Conservation (phyloP, 441 rosid genomes). For the Jatropha multifida region DNA sequence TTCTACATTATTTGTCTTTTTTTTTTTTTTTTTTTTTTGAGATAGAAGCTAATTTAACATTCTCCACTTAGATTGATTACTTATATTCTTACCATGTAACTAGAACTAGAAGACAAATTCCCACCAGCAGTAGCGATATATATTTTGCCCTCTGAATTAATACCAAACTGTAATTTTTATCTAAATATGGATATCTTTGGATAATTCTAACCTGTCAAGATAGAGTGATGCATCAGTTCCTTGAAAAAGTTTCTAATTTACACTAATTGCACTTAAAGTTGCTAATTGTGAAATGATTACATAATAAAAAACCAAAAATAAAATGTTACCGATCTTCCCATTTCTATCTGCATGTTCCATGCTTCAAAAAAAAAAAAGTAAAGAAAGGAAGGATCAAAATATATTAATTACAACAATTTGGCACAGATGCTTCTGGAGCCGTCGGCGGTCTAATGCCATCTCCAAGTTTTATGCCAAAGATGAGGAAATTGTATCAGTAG, state of each 20-base stretch:
- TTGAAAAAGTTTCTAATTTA: too few relatives aligned
- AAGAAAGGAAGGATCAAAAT: too few relatives aligned
- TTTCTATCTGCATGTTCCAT: too few relatives aligned
- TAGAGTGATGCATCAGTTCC: too few relatives aligned
- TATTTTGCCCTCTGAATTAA: neutral
- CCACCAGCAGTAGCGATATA: neutral
- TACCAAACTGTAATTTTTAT: neutral
- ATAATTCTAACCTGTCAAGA: too few relatives aligned
- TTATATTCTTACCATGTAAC: slow-evolving; percentile 24
- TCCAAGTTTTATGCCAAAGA: neutral
- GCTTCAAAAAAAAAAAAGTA: too few relatives aligned
- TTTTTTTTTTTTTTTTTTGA: neutral
- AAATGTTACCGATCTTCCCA: too few relatives aligned
- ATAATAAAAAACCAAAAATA: too few relatives aligned
- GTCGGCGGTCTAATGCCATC: neutral
- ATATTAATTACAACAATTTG: neutral
- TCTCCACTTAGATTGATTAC: slow-evolving; percentile 1
- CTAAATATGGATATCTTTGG: neutral
- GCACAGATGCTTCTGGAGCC: too few relatives aligned
- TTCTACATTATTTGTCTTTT: neutral
- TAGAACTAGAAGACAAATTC: neutral
- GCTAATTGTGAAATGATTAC: too few relatives aligned
- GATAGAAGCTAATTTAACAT: slow-evolving; percentile 10
- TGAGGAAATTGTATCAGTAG: neutral
- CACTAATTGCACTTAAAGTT: too few relatives aligned